phyloP scores from a whole-genome alignment of 768 basidiomycete genomes.

The Basidioascus undulatus region DNA sequence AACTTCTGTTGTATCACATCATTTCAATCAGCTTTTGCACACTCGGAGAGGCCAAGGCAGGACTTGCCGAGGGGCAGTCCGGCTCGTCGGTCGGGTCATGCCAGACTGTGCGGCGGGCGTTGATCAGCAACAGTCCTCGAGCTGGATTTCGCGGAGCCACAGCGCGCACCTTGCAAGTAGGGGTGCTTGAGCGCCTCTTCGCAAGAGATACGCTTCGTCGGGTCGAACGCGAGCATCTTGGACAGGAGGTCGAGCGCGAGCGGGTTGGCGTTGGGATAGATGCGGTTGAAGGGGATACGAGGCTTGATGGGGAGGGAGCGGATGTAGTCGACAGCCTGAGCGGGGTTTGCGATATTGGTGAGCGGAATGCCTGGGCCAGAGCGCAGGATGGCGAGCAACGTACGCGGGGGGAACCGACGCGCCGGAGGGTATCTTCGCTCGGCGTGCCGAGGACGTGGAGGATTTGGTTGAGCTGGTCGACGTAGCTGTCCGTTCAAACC shows the following conservation, averaged over 20 bases:
- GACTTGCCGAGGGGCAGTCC: slow-evolving; percentile 40
- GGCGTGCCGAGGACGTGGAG: slow-evolving; percentile 96
- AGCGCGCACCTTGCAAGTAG: slow-evolving; percentile 27
- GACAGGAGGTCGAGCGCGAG: slow-evolving; percentile 77
- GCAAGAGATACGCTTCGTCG: slow-evolving; percentile 83
- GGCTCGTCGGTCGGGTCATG: slow-evolving; percentile 94
- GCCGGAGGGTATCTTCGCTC: slow-evolving; percentile 79
- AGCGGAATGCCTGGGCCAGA: neutral
- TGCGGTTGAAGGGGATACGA: slow-evolving; percentile 64
- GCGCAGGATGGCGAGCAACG: slow-evolving; percentile 13
- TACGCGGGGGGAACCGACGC: slow-evolving; percentile 85
- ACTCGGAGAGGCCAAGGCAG: neutral
- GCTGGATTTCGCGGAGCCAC: neutral
- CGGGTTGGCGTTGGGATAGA: slow-evolving; percentile 86
- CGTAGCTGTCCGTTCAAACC: slow-evolving; percentile 34
- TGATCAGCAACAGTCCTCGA: neutral
- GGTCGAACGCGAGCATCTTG: slow-evolving; percentile 85
- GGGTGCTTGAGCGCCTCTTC: slow-evolving; percentile 88
- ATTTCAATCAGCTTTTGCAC: neutral
- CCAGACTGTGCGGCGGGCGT: slow-evolving; percentile 88
- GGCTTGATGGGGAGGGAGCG: slow-evolving; percentile 93
- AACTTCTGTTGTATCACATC: slow-evolving; percentile 32
- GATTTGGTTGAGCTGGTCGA: slow-evolving; percentile 90
- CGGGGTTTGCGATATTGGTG: slow-evolving; percentile 1
- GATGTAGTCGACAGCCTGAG: slow-evolving; percentile 87